Conservation (phyloP, 2,329 filamentous ascomycete species). For the Cryoendolithus antarcticus region DNA sequence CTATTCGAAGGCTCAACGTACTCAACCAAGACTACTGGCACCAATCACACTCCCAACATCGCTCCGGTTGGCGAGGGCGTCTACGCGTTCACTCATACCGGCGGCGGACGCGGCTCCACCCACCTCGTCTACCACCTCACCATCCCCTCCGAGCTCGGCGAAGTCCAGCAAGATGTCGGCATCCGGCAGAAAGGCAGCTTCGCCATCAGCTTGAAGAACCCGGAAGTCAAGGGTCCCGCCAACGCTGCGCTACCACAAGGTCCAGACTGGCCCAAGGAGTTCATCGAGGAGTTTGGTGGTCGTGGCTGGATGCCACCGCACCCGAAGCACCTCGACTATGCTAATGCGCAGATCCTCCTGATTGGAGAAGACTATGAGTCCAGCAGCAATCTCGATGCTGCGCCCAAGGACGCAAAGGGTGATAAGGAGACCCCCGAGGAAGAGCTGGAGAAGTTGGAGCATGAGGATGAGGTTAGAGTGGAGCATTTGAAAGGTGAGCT, state of each 20-base stretch:
- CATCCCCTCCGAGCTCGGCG: slow-evolving; percentile 54
- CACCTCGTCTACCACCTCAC: slow-evolving; percentile 74
- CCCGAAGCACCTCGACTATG: slow-evolving; percentile 62
- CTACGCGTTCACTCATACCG: slow-evolving; percentile 65
- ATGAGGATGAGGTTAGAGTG: slow-evolving; percentile 60
- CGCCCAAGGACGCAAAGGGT: slow-evolving; percentile 43
- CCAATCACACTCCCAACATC: slow-evolving; percentile 55
- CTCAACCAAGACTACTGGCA: slow-evolving; percentile 62
- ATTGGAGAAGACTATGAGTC: slow-evolving; percentile 56
- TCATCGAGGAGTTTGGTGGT: slow-evolving; percentile 59
- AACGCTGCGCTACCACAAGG: slow-evolving; percentile 50
- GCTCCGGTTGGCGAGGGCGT: slow-evolving; percentile 73
- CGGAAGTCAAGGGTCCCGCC: slow-evolving; percentile 53
- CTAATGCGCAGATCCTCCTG: slow-evolving; percentile 64
- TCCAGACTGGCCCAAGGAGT: slow-evolving; percentile 61
- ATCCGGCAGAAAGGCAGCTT: slow-evolving; percentile 62
- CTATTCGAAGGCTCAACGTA: slow-evolving; percentile 59
- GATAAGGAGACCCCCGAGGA: slow-evolving; percentile 49
- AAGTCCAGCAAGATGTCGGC: slow-evolving; percentile 65
- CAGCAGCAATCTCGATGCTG: slow-evolving; percentile 44
- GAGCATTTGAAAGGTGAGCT: slow-evolving; percentile 38
- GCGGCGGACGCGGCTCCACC: slow-evolving; percentile 43
- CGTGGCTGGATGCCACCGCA: slow-evolving; percentile 63
- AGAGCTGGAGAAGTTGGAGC: slow-evolving; percentile 61
- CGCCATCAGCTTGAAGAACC: slow-evolving; percentile 69